Evolutionary conservation across 768 basidiomycete species (phyloP).

Genomic region (Lactarius psammicola): DNA sequence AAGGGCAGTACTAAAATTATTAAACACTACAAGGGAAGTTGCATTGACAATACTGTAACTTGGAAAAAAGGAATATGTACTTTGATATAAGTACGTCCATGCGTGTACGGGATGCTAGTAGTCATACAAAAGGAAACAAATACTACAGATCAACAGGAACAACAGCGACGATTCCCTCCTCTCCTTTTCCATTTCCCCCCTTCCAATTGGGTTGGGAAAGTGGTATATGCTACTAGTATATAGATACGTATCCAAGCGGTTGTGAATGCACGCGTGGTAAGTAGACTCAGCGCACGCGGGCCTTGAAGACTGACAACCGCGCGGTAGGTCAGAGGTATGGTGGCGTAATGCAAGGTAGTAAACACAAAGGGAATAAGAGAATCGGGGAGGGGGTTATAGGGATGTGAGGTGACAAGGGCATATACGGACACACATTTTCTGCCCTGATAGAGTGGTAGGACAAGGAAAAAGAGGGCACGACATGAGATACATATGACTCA

Average conservation of each 20-base stretch:
- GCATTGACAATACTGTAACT: not conserved
- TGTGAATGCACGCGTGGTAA: not conserved
- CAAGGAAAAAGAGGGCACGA: not conserved
- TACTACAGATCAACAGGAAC: not conserved
- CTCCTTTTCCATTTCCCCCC: not conserved
- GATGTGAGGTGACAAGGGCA: not conserved
- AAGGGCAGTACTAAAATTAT: not conserved
- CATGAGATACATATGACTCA: too few relatives aligned
- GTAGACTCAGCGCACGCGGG: not conserved
- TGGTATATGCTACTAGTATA: conserved; percentile 1
- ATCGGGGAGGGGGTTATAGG: not conserved
- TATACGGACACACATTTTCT: not conserved
- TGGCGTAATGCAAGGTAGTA: not conserved
- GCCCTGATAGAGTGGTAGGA: not conserved
- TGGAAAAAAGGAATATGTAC: not conserved
- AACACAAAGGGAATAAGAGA: not conserved
- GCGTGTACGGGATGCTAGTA: not conserved
- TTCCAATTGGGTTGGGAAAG: not conserved
- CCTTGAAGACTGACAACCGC: not conserved
- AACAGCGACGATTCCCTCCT: not conserved
- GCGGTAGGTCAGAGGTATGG: not conserved
- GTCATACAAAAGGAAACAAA: not conserved
- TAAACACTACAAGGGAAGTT: not conserved
- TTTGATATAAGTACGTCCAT: not conserved
- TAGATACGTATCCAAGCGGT: not conserved